phyloP scores from a whole-genome alignment of 2,329 filamentous ascomycete species.

The Lasiodiplodia citricola region DNA sequence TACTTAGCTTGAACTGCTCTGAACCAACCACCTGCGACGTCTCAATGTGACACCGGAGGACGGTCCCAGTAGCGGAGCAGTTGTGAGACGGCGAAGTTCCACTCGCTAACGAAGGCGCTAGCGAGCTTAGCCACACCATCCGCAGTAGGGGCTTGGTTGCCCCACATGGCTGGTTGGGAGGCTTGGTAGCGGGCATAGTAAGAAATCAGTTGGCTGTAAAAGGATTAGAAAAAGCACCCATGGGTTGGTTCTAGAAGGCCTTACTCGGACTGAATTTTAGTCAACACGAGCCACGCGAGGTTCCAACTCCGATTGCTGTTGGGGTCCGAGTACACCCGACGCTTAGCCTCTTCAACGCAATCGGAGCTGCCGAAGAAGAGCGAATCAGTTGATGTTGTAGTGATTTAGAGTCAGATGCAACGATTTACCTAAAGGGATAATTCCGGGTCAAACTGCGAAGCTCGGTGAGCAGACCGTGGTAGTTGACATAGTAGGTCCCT shows the following conservation, averaged over 20 bases:
- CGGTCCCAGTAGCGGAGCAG: conserved; percentile 73
- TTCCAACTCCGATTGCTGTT: conserved; percentile 76
- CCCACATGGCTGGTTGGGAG: conserved; percentile 72
- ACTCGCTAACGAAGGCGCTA: conserved; percentile 68
- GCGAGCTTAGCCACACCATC: conserved; percentile 65
- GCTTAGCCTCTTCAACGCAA: conserved; percentile 68
- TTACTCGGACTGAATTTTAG: conserved; percentile 70
- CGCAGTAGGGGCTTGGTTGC: conserved; percentile 59
- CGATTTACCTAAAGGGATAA: conserved; percentile 63
- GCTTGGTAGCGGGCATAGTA: conserved; percentile 68
- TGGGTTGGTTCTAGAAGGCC: neutral
- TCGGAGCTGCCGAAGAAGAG: conserved; percentile 52
- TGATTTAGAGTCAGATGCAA: no score
- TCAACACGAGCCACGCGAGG: conserved; percentile 72
- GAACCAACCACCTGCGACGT: neutral
- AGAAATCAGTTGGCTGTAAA: conserved; percentile 61
- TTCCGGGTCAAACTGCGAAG: conserved; percentile 69
- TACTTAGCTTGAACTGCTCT: neutral
- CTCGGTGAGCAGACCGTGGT: conserved; percentile 71
- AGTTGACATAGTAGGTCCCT: conserved; percentile 70
- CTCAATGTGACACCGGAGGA: conserved; percentile 50
- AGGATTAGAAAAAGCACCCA: conserved; percentile 27
- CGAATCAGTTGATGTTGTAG: neutral
- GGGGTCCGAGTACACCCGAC: conserved; percentile 67
- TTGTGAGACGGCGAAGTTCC: conserved; percentile 67